A percentile compares a stretch with the other conserved stretches of the same genome.
These are phyloP conservation scores for Candida dubliniensis DNA, from an alignment of 1,139 yeast species.

Conservation along the genomic window DNA sequence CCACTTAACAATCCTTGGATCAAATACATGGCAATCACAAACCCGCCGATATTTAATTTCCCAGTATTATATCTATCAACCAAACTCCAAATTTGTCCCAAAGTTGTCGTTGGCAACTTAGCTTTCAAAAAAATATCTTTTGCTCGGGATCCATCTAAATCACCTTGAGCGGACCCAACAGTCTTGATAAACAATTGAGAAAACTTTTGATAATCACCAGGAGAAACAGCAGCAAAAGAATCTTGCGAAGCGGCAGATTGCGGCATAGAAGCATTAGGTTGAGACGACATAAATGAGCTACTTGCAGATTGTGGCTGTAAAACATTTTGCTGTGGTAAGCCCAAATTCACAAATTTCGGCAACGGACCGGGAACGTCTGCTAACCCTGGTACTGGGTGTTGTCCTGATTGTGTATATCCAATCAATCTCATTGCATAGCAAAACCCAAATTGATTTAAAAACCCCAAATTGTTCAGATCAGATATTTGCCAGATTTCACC, in stretches of 20 bases:
- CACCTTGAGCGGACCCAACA: slow-evolving; percentile 51
- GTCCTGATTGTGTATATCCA: slow-evolving; percentile 83
- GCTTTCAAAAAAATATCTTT: slow-evolving; percentile 87
- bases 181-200: slow-evolving; percentile 73
- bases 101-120: slow-evolving; percentile 66
- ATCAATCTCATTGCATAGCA: slow-evolving; percentile 84
- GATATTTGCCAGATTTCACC: slow-evolving; percentile 96
- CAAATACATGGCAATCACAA: slow-evolving; percentile 92
- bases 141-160: slow-evolving; percentile 73
- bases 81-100: slow-evolving; percentile 87
- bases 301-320: slow-evolving; percentile 40
- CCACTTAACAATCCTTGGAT: slow-evolving; percentile 80
- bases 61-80: slow-evolving; percentile 81
- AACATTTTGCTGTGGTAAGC: slow-evolving; percentile 16
- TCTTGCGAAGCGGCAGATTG: slow-evolving; percentile 34
- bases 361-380: slow-evolving; percentile 60
- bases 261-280: slow-evolving; percentile 44
- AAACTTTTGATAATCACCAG: slow-evolving; percentile 69
- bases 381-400: slow-evolving; percentile 49
- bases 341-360: slow-evolving; percentile 50
- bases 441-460: slow-evolving; percentile 78
- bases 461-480: slow-evolving; percentile 82
- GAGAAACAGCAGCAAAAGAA: slow-evolving; percentile 60
- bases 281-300: slow-evolving; percentile 48
- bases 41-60: slow-evolving; percentile 66